Evolutionary conservation across 371 early-diverging fungal species (phyloP).

Genomic region (Syncephalastrum racemosum): DNA sequence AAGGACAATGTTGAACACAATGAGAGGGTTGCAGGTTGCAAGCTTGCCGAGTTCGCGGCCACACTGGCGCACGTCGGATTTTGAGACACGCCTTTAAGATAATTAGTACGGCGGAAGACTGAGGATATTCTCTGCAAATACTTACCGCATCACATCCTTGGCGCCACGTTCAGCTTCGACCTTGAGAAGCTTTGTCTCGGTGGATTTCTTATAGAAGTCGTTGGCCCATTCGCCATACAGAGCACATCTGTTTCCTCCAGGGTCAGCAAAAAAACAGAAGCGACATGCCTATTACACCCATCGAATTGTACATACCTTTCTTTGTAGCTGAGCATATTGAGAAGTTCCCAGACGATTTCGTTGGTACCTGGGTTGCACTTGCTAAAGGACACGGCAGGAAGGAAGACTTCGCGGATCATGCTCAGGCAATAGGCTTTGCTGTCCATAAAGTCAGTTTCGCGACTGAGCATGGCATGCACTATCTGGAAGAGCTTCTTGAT

Average conservation of each 20-base stretch:
- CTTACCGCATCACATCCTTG: slow-evolving; percentile 64
- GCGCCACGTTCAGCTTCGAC: slow-evolving; percentile 59
- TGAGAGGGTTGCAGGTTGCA: slow-evolving; percentile 79
- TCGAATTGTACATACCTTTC: slow-evolving; percentile 44
- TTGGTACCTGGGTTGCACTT: slow-evolving; percentile 69
- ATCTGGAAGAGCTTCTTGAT: slow-evolving; percentile 43
- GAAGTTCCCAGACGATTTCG: slow-evolving; percentile 77
- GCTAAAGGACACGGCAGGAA: slow-evolving; percentile 75
- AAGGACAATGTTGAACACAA: slow-evolving; percentile 76
- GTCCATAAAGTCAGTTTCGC: slow-evolving; percentile 23
- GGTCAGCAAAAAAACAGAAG: too few species aligned
- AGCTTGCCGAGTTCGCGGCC: slow-evolving; percentile 84
- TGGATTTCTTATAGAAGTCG: slow-evolving; percentile 52
- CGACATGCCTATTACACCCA: not conserved
- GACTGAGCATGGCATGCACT: slow-evolving; percentile 36
- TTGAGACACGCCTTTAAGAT: slow-evolving; percentile 58
- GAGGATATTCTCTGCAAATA: not conserved
- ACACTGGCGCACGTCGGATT: slow-evolving; percentile 77
- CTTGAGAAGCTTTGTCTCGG: slow-evolving; percentile 47
- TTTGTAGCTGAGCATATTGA: slow-evolving; percentile 62
- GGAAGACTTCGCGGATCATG: slow-evolving; percentile 64
- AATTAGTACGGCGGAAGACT: not conserved
- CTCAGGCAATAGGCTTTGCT: slow-evolving; percentile 51
- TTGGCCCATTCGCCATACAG: slow-evolving; percentile 86
- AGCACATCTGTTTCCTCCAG: slow-evolving; percentile 28